These are phyloP conservation scores for Helicostylum pulchrum DNA, from an alignment of 192 early-diverging fungal species.

Conservation along the genomic window DNA sequence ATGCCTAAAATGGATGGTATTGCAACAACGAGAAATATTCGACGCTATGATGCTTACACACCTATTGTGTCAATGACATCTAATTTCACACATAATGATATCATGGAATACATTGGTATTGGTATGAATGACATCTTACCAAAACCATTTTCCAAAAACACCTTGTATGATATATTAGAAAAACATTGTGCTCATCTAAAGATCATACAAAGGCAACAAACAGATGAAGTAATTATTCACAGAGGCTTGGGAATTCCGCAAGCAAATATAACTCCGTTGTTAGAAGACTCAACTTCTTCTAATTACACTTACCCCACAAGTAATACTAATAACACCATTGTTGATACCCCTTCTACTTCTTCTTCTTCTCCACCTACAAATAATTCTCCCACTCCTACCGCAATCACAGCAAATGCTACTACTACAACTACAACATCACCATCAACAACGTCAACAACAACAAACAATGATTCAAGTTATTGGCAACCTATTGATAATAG, in stretches of 20 bases:
- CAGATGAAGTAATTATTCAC: background rate
- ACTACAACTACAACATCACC: background rate
- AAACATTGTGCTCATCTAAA: slow-evolving; percentile 54
- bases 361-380: too few relatives aligned
- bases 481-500: background rate
- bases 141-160: slow-evolving; percentile 64
- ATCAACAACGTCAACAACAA: background rate
- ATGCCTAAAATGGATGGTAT: slow-evolving; percentile 75
- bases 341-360: too few relatives aligned
- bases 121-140: slow-evolving; percentile 76
- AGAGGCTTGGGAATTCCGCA: background rate
- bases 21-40: slow-evolving; percentile 61
- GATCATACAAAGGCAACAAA: slow-evolving; percentile 33
- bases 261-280: background rate
- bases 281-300: background rate
- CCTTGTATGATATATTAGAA: slow-evolving; percentile 52
- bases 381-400: too few relatives aligned
- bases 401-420: background rate
- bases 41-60: slow-evolving; percentile 64
- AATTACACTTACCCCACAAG: background rate
- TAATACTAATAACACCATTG: too few relatives aligned
- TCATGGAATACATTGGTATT: slow-evolving; percentile 60
- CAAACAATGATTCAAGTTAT: background rate
- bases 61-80: slow-evolving; percentile 79
- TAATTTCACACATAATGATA: slow-evolving; percentile 62